Base-by-base conservation (phyloP, 2,329 filamentous ascomycete genomes). In the Apiospora malaysiana region DNA sequence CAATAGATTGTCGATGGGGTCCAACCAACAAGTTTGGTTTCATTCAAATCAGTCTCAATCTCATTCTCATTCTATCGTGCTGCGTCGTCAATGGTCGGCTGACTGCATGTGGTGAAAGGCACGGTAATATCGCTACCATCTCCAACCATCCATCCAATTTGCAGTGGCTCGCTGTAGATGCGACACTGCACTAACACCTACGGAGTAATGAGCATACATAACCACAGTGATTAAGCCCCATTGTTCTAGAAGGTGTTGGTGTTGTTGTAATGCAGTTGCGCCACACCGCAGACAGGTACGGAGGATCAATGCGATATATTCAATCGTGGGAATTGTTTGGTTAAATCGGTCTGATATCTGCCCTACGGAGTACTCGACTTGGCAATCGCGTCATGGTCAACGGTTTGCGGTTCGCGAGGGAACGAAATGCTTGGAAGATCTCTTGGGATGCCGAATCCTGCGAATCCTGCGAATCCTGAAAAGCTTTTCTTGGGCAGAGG, bases 1-100 rank as follows among this genome's bases (percentile, higher is more conserved):
- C 3, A 59, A 59, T 59, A 59, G 51, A 59, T 59, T 59, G 51
- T 59, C 25, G 51, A 59, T 59, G 51, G 51, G 21, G 51, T 37
- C 47, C 51, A 23, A 21, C 25, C 51, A 59, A 16, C 51, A 37
- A 59, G 51, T 37, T 21, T 59, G 51, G 51, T 37, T 37, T 56
- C 49, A 37, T 59, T 59, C 27, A 16, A 59, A 59, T 32, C 51
- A 32, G 37, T 59, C 51, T 37, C 51, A 32, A 37, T 59, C 27
- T 32, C 51, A 32, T 37, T 59, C 51, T 37, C 51, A 32, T 37
- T 59, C 27, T 37, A 59, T 59, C 27, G 25, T 8, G 16, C 25
- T 32, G 49, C 14, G 49, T 56, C 49, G 49, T 32, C n/a, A n/a
- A n/a, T n/a, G n/a, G 25, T 56, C 25, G 49, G 49, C 27, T 27